Percentiles rank a stretch among this genome's conserved stretches.
These are phyloP conservation scores for Fusarium torreyae DNA, from an alignment of 2,329 filamentous ascomycete genomes.

Conservation along the genomic window DNA sequence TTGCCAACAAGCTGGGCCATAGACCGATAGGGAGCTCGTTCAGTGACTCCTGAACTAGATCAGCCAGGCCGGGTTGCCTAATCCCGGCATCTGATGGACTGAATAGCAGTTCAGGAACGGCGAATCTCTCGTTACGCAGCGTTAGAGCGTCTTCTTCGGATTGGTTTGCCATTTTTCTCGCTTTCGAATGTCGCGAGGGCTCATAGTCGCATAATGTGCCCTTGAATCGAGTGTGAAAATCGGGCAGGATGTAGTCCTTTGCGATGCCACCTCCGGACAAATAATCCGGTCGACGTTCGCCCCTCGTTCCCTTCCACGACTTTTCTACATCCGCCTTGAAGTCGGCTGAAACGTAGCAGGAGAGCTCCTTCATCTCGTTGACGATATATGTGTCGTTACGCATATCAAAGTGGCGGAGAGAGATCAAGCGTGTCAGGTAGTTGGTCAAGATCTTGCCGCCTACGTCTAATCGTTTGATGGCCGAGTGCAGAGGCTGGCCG, in stretches of 20 bases:
- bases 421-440: slow-evolving; percentile 90
- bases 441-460: slow-evolving; percentile 96
- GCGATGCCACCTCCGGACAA: slow-evolving; percentile 74
- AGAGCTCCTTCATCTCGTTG: slow-evolving; percentile 94
- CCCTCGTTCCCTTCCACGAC: slow-evolving; percentile 83
- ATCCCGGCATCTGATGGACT: slow-evolving; percentile 88
- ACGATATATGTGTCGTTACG: slow-evolving; percentile 93
- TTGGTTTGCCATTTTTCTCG: slow-evolving; percentile 62
- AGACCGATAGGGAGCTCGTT: slow-evolving; percentile 82
- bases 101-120: slow-evolving; percentile 91
- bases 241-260: slow-evolving; percentile 92
- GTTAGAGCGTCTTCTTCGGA: slow-evolving; percentile 83
- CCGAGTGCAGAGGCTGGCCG: slow-evolving; percentile 84
- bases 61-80: slow-evolving; percentile 84
- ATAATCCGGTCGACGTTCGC: slow-evolving; percentile 68
- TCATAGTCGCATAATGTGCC: slow-evolving; percentile 86
- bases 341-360: slow-evolving; percentile 85
- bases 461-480: slow-evolving; percentile 87
- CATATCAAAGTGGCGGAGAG: slow-evolving; percentile 94
- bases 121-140: slow-evolving; percentile 91
- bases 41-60: slow-evolving; percentile 86
- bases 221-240: slow-evolving; percentile 73
- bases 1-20: slow-evolving; percentile 87
- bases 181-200: slow-evolving; percentile 70
- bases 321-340: slow-evolving; percentile 85